A percentile compares a stretch with the other conserved stretches of the same genome.
Conservation (phyloP, 139 green algal species). For the Chlamydomonas sphaeroides region DNA sequence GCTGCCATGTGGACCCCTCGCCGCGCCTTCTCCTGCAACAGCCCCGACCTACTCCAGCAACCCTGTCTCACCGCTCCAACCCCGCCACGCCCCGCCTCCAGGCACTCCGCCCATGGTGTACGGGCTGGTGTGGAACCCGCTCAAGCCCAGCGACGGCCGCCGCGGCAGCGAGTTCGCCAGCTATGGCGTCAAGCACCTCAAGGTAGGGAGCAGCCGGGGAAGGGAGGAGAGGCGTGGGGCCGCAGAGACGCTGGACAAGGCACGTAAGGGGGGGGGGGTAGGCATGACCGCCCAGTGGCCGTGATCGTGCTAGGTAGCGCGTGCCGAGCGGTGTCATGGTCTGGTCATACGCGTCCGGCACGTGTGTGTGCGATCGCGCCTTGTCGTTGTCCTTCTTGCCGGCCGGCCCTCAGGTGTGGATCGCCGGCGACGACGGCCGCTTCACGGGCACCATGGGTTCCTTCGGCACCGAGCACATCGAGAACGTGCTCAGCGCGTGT, state of each 20-base stretch:
- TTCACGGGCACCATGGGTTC: constrained; percentile 34
- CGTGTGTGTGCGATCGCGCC: too few species aligned
- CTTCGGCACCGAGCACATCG: constrained; percentile 56
- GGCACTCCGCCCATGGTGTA: constrained; percentile 69
- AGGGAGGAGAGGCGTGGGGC: not conserved
- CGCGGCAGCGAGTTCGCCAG: constrained; percentile 65
- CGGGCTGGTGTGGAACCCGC: constrained; percentile 63
- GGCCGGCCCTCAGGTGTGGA: constrained; percentile 45
- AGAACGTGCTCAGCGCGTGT: constrained; percentile 60
- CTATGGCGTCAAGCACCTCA: constrained; percentile 78
- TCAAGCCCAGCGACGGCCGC: constrained; percentile 37
- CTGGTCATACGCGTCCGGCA: too few species aligned
- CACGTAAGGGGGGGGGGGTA: constrained; percentile 13
- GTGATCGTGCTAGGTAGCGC: not conserved
- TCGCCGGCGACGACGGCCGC: constrained; percentile 51
- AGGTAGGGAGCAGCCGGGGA: constrained; percentile 1
- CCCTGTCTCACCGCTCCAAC: too few species aligned
- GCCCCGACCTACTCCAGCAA: too few species aligned
- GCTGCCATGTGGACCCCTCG: too few species aligned
- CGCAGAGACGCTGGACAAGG: too few species aligned
- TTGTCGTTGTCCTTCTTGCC: too few species aligned
- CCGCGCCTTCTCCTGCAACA: too few species aligned
- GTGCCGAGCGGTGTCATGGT: not conserved
- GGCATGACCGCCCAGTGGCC: not conserved
- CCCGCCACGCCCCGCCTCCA: not conserved